Conservation (phyloP, 2,329 filamentous ascomycete species). For the Colletotrichum gigasporum region DNA sequence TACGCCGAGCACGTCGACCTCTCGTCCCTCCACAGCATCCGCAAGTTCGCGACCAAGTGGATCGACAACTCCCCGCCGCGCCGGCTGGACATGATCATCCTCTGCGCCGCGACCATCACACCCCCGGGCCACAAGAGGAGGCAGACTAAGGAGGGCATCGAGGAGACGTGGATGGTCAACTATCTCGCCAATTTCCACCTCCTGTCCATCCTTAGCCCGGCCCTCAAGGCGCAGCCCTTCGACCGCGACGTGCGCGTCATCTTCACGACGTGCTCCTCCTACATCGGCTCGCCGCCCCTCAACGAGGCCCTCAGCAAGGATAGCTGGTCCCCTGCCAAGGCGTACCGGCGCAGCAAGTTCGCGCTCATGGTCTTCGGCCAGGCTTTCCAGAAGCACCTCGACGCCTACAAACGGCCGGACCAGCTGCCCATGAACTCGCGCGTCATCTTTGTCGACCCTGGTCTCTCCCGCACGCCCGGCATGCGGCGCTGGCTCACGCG, state of each 20-base stretch:
- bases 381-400: conserved; percentile 92
- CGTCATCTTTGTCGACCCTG: conserved; percentile 89
- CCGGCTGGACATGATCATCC: conserved; percentile 87
- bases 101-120: conserved; percentile 84
- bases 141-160: conserved; percentile 81
- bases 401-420: conserved; percentile 85
- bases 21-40: conserved; percentile 86
- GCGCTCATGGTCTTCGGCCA: conserved; percentile 90
- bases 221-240: conserved; percentile 88
- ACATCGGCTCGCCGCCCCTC: conserved; percentile 79
- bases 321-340: conserved; percentile 63
- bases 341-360: conserved; percentile 75
- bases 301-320: conserved; percentile 60
- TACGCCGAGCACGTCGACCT: conserved; percentile 97
- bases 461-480: conserved; percentile 84
- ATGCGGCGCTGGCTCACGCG: conserved; percentile 87
- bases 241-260: conserved; percentile 93
- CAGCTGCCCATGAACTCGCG: conserved; percentile 82
- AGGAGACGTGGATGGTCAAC: conserved; percentile 93
- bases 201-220: conserved; percentile 88
- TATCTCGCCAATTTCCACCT: conserved; percentile 97
- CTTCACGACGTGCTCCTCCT: conserved; percentile 86
- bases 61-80: conserved; percentile 93
- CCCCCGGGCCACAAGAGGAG: conserved; percentile 69
- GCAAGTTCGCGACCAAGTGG: conserved; percentile 96